Evolutionary conservation across 2,329 filamentous ascomycete genomes (phyloP).

Genomic region (Trichoderma asperellum): DNA sequence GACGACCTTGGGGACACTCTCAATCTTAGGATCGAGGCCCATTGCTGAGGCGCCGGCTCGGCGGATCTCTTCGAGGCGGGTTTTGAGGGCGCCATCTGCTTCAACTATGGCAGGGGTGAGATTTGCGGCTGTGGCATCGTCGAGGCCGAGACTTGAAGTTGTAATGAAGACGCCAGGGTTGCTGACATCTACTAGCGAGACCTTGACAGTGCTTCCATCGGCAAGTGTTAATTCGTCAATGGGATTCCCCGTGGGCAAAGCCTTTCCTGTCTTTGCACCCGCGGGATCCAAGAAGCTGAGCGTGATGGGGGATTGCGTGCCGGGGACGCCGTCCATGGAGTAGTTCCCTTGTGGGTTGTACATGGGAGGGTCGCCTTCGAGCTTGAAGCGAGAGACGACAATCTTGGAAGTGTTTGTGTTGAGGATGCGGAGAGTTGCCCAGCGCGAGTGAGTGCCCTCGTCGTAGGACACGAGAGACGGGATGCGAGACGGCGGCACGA

Average conservation of each 20-base stretch:
- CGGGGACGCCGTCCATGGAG: constrained; percentile 66
- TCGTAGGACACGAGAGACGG: constrained; percentile 31
- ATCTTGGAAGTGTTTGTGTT: constrained; percentile 75
- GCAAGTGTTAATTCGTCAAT: constrained; percentile 53
- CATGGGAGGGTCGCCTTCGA: constrained; percentile 45
- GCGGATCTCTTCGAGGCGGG: constrained; percentile 59
- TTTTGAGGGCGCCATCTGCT: constrained; percentile 47
- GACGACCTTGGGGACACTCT: constrained; percentile 66
- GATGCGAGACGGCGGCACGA: constrained; percentile 31
- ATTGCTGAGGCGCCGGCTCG: constrained; percentile 61
- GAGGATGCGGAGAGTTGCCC: constrained; percentile 60
- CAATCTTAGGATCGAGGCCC: constrained; percentile 55
- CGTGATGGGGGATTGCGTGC: constrained; percentile 59
- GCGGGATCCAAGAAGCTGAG: constrained; percentile 66
- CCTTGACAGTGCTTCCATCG: constrained; percentile 45
- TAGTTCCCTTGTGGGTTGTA: constrained; percentile 54
- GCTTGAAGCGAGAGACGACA: constrained; percentile 60
- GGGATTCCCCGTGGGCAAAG: constrained; percentile 55
- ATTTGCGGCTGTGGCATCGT: constrained; percentile 51
- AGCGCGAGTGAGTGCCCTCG: constrained; percentile 39
- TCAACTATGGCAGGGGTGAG: constrained; percentile 60
- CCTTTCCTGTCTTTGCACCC: constrained; percentile 64
- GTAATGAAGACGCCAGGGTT: constrained; percentile 67
- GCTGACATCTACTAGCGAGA: constrained; percentile 64
- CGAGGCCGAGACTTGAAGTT: constrained; percentile 54